Base-by-base conservation (phyloP, 371 early-diverging fungal species). In the Mortierella sp. region DNA sequence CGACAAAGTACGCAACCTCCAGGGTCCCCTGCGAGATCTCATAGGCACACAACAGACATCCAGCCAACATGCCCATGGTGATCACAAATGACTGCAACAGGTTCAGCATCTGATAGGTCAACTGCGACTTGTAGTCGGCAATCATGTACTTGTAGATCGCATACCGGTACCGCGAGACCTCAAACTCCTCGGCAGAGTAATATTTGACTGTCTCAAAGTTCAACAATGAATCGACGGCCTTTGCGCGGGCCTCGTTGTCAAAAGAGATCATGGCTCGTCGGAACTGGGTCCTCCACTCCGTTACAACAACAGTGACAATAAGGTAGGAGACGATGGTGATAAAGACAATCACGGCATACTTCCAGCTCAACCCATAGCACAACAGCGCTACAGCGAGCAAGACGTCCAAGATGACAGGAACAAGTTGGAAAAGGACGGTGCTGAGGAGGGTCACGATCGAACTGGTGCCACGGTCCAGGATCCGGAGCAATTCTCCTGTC, bases 131-230 rank as follows among this genome's bases (percentile, higher is more conserved):
- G 89, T 91, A 96, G 73, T 97, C 98, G 21, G 98, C 97, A 16
- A 87, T 88, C 90, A 97, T 96, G 79, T 93, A 98, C 75, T 92
- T 90, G 7, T 88, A 84, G 72, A 98, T 92, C 0, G 96, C 94
- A 32, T 95, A 87, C 29, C 91, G 88, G 83, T 96, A 99, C 29
- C 95, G 90, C 16, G 90, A 82, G 35, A 95, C 91, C 89, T 98
- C 99, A 88, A 93, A 97, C 8, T 88, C 82, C 83, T 96, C 95
- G 18, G 93, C 93, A 71, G 92, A 92, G 88, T 95, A 96, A 87
- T 95, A 96, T 88, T 99, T 98, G 80, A 98, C 98, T 1, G 99
- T 98, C 87, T 98, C 99, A 90, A 97, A 98, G 89, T 98, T 99
- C 56, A 98, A 88, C 49, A 99, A 87, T 32, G 98, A 97, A 83